Percentiles rank a stretch among this genome's conserved stretches.
Conservation (phyloP, 2,329 filamentous ascomycete genomes). For the Talaromyces atroroseus region DNA sequence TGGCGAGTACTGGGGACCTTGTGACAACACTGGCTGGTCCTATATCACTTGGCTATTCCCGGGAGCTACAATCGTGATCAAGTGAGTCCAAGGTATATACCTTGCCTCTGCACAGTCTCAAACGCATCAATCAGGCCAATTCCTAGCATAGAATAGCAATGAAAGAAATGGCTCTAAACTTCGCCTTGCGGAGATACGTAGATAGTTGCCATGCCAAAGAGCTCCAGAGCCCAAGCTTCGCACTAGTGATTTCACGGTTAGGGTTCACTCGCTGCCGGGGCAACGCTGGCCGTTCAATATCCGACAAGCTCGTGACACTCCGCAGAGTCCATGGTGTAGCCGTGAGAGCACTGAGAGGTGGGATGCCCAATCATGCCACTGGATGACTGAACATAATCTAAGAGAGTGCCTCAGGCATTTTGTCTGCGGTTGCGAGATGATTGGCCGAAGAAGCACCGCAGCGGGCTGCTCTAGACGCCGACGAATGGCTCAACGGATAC, state of each 20-base stretch:
- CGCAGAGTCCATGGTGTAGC: too few species aligned
- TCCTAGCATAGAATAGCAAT: not conserved
- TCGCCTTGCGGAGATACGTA: not conserved
- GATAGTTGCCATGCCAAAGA: not conserved
- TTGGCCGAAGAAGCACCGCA: not conserved
- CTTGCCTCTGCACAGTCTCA: not conserved
- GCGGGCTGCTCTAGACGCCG: not conserved
- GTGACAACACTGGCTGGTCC: not conserved
- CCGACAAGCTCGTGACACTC: not conserved
- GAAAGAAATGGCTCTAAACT: not conserved
- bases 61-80: not conserved
- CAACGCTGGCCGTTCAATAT: slow-evolving; percentile 4
- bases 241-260: not conserved
- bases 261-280: not conserved
- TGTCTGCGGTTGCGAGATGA: slow-evolving; percentile 5
- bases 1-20: not conserved
- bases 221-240: slow-evolving; percentile 1
- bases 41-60: not conserved
- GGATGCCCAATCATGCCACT: too few species aligned
- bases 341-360: too few species aligned
- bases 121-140: too few species aligned
- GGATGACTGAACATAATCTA: too few species aligned
- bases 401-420: slow-evolving; percentile 3
- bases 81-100: not conserved
- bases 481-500: not conserved